A percentile compares a stretch with the other conserved stretches of the same genome.
Evolutionary conservation across 768 basidiomycete species (phyloP).

Genomic region (Piloderma croceum): DNA sequence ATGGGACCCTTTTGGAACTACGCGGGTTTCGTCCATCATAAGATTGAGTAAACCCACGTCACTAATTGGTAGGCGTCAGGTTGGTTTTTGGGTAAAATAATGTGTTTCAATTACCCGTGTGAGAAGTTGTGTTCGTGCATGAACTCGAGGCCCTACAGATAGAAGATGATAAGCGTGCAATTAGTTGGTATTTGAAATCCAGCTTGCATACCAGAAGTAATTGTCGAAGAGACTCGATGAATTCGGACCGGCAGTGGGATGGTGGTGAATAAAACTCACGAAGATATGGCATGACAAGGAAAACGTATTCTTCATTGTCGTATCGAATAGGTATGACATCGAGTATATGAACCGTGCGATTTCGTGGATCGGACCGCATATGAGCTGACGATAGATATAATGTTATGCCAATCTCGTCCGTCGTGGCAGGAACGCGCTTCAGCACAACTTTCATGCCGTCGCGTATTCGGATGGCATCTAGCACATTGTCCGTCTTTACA

Average conservation of each 20-base stretch:
- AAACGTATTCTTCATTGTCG: slow-evolving; percentile 1
- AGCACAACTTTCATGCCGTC: slow-evolving; percentile 17
- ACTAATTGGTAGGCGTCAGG: not conserved
- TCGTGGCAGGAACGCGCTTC: slow-evolving; percentile 6
- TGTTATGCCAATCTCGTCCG: slow-evolving; percentile 2
- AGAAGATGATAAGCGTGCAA: not conserved
- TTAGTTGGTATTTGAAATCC: slow-evolving; percentile 10
- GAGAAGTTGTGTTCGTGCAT: slow-evolving; percentile 1
- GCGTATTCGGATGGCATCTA: slow-evolving; percentile 13
- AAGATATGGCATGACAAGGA: slow-evolving; percentile 6
- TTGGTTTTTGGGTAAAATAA: not conserved
- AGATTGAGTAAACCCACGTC: slow-evolving; percentile 15
- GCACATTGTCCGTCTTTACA: not conserved
- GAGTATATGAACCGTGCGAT: slow-evolving; percentile 11
- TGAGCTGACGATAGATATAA: slow-evolving; percentile 5
- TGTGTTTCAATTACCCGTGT: not conserved
- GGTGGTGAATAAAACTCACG: slow-evolving; percentile 5
- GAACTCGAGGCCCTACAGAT: slow-evolving; percentile 9
- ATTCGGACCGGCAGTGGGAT: slow-evolving; percentile 17
- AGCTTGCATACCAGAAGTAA: slow-evolving; percentile 6
- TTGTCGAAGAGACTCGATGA: slow-evolving; percentile 1
- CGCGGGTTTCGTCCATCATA: slow-evolving; percentile 10
- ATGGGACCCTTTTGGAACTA: slow-evolving; percentile 10
- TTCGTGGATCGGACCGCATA: slow-evolving; percentile 5
- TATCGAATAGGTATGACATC: not conserved